Conservation (phyloP, 2,329 filamentous ascomycete genomes). For the Fusarium sublunatum region DNA sequence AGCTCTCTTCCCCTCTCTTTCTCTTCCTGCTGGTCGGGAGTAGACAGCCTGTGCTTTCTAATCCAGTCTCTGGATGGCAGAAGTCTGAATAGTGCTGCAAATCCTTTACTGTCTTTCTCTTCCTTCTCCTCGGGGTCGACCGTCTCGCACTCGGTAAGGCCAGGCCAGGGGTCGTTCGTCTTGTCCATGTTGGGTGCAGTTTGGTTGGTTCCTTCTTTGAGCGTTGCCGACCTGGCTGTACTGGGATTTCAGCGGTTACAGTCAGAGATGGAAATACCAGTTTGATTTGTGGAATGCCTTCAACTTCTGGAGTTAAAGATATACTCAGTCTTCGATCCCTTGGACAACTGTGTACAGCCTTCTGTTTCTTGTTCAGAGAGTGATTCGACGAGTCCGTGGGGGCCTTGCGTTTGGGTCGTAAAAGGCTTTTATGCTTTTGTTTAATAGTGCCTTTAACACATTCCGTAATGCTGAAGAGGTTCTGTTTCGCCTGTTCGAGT, state of each 20-base stretch:
- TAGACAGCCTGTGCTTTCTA: not conserved
- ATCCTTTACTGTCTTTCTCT: not conserved
- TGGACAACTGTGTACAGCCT: not conserved
- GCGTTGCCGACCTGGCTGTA: not conserved
- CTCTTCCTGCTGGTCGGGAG: not conserved
- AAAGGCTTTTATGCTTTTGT: constrained; percentile 11
- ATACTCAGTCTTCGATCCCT: constrained; percentile 23
- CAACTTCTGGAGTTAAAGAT: constrained; percentile 6
- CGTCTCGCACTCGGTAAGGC: not conserved
- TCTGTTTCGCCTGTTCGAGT: constrained; percentile 5
- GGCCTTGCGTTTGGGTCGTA: not conserved
- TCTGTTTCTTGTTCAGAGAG: not conserved
- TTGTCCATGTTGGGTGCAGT: constrained; percentile 20
- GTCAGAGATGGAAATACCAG: constrained; percentile 18
- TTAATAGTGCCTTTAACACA: not conserved
- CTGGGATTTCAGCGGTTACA: not conserved
- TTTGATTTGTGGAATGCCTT: constrained; percentile 22
- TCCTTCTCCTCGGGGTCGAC: not conserved
- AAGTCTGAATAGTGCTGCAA: not conserved
- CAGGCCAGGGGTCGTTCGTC: not conserved
- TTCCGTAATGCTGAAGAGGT: not conserved
- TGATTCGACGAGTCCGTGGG: not conserved
- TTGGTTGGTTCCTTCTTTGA: constrained; percentile 8
- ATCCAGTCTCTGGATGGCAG: not conserved
- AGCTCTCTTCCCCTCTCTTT: not conserved